Percentiles rank a stretch among this genome's conserved stretches.
Conservation (phyloP, 306 rosid genomes). For the Nissolia schottii region DNA sequence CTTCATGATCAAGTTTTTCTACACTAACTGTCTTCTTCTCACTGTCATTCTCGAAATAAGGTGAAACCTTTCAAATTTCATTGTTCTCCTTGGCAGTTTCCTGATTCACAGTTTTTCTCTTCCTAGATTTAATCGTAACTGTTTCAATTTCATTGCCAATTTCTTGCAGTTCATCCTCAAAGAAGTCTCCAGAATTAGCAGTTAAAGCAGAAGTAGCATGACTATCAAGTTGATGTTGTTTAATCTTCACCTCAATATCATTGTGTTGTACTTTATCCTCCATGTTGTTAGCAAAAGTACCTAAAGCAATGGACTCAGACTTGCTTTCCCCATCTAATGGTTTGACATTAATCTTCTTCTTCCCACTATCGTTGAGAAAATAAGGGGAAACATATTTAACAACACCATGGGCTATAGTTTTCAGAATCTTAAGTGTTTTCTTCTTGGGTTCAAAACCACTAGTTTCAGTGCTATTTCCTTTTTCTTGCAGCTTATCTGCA, state of each 20-base stretch:
- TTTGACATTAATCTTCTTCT: background rate
- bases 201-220: background rate
- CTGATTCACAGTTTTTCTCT: background rate
- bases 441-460: background rate
- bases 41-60: background rate
- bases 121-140: background rate
- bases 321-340: background rate
- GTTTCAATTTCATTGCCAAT: background rate
- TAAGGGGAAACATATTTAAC: background rate
- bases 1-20: background rate
- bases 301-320: too few relatives aligned
- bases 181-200: background rate
- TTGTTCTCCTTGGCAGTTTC: background rate
- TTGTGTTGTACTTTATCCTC: background rate
- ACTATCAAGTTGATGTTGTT: background rate
- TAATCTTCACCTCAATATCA: background rate
- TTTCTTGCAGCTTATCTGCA: background rate
- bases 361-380: background rate
- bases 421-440: background rate
- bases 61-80: constrained; percentile 11
- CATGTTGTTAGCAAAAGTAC: background rate
- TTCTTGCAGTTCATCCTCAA: background rate
- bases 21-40: background rate
- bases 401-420: background rate
- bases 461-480: background rate